These are phyloP conservation scores for Marchantia polymorpha DNA, from an alignment of 225 moss, liverwort and hornwort species.

Conservation along the genomic window DNA sequence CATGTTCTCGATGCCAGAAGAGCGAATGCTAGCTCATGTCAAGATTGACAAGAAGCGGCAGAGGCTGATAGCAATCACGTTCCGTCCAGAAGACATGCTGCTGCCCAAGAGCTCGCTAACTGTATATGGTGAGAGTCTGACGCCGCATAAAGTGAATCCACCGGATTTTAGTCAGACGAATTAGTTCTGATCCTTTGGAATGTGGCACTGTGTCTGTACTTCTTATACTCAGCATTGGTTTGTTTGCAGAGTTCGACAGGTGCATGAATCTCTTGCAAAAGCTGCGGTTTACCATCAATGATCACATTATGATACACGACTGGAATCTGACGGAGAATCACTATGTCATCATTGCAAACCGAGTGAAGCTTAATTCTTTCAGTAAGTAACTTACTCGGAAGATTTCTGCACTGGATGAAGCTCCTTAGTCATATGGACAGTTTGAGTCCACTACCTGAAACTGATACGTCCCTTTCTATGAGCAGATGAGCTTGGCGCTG, in stretches of 20 bases:
- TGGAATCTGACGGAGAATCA: constrained; percentile 35
- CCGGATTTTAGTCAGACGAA: too few species aligned
- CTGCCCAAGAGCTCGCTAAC: constrained; percentile 26
- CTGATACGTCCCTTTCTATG: not conserved
- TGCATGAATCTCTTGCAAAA: constrained; percentile 20
- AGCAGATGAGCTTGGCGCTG: constrained; percentile 27
- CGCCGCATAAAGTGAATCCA: not conserved
- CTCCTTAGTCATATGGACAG: too few species aligned
- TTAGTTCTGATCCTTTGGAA: too few species aligned
- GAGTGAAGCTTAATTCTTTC: constrained; percentile 33
- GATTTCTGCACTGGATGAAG: too few species aligned
- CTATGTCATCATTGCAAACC: constrained; percentile 41
- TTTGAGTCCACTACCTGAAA: too few species aligned
- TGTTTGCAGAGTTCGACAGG: constrained; percentile 24
- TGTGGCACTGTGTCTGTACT: too few species aligned
- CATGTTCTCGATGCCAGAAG: constrained; percentile 35
- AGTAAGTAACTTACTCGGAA: constrained; percentile 12
- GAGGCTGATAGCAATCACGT: constrained; percentile 37
- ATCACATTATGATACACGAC: constrained; percentile 34
- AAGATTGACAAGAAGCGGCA: constrained; percentile 29
- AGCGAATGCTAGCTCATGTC: constrained; percentile 32
- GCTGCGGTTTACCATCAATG: constrained; percentile 26
- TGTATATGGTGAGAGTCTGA: constrained; percentile 27
- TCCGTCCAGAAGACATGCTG: constrained; percentile 36
- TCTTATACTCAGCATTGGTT: not conserved